Evolutionary conservation across 768 basidiomycete genomes (phyloP), one percentile per base, ranked within the genome.

Genomic region (Lyophyllum semitale): DNA sequence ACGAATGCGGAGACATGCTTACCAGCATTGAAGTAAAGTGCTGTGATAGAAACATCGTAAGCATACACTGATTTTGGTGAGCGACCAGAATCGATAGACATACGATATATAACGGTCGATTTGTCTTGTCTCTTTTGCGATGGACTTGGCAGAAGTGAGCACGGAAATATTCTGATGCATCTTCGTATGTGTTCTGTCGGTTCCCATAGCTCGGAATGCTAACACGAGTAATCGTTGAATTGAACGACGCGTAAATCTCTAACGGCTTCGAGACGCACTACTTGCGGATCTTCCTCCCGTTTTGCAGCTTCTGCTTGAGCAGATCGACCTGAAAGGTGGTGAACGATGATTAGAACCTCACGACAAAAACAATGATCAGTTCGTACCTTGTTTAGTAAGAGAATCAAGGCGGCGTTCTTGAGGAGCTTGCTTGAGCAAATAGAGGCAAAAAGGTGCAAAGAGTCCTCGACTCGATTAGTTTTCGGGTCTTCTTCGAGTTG

Each of bases 111-210:
- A 92, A 71, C n/a, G 85, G 85, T 46, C 90, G 83, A 35, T 83
- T 79, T 57, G 85, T 85, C 60, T 88, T 83, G 62, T 91, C 89
- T 58, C 88, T 90, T 60, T 80, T 79, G 59, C 83, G 76, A 64
- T 91, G 89, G 15, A 89, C 84, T 69, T 92, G 89, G 59, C 86
- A 71, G 71, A 93, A 93, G 63, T 93, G 91, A 23, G 88, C 85
- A 8, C 88, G 85, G 79, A 93, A 93, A 71, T 93, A 93, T 63
- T 88, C 83, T 30, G 89, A 83, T 18, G 89, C 89, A 7, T 84
- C 82, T 51, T 91, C 88, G 63, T 84, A 90, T 59, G 85, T 85
- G 66, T 93, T 92, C 22, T 79, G 69, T 35, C 89, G 83, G 56
- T 89, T 83, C 32, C 87, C 88, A 59, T 85, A 91, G 12, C 89